phyloP scores from a whole-genome alignment of 1,139 yeast genomes.

The Taphrina pruni region DNA sequence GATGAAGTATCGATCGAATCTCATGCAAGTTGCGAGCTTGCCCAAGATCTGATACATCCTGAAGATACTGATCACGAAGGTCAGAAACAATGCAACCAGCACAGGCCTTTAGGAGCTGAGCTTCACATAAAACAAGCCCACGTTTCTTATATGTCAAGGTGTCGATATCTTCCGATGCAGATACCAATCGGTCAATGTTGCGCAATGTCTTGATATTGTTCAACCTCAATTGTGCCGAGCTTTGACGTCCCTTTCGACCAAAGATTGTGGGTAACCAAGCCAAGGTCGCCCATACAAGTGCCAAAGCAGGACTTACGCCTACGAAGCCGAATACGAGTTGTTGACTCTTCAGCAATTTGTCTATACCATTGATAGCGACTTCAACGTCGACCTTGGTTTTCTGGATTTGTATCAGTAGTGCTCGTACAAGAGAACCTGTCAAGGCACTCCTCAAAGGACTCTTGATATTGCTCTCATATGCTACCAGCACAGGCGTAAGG shows the following conservation, averaged over 20 bases:
- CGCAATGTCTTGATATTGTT: conserved; percentile 63
- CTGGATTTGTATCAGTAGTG: conserved; percentile 84
- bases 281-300: conserved; percentile 61
- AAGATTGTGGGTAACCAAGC: conserved; percentile 45
- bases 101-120: conserved; percentile 45
- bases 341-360: conserved; percentile 84
- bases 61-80: conserved; percentile 45
- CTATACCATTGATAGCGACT: conserved; percentile 87
- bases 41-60: conserved; percentile 47
- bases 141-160: conserved; percentile 46
- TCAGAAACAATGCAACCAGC: conserved; percentile 42
- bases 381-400: conserved; percentile 96
- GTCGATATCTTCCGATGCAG: conserved; percentile 47
- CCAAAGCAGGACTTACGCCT: conserved; percentile 80
- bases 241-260: conserved; percentile 52
- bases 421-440: conserved; percentile 73
- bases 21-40: conserved; percentile 44
- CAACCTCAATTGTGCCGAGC: conserved; percentile 48
- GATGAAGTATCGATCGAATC: conserved; percentile 44
- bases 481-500: conserved; percentile 74
- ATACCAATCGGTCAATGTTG: conserved; percentile 62
- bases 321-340: conserved; percentile 90
- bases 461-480: conserved; percentile 77
- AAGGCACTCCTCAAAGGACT: conserved; percentile 68
- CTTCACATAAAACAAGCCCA: conserved; percentile 49